These are phyloP conservation scores for Euphrasia confusa DNA, from an alignment of 257 asterid genomes.

Conservation along the genomic window DNA sequence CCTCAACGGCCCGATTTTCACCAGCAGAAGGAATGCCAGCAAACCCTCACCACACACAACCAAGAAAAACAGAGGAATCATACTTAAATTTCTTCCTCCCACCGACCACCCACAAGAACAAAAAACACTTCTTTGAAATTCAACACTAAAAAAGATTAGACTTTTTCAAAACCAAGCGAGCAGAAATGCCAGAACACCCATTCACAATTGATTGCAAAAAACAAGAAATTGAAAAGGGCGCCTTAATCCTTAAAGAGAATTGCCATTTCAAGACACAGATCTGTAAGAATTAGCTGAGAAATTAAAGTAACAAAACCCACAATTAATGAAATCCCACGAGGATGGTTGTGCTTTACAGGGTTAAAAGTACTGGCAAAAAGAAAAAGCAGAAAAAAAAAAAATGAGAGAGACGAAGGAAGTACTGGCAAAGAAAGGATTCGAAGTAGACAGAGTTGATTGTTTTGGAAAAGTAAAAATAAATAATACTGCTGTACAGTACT, in stretches of 20 bases:
- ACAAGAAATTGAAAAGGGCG: neutral
- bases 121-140: slow-evolving; percentile 3
- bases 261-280: slow-evolving; percentile 14
- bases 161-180: neutral
- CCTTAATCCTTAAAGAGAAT: neutral
- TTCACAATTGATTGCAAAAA: neutral
- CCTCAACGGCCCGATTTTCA: slow-evolving; percentile 87
- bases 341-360: slow-evolving; percentile 13
- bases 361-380: neutral
- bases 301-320: neutral
- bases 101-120: neutral
- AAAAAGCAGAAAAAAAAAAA: slow-evolving; percentile 8
- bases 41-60: slow-evolving; percentile 72
- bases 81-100: slow-evolving; percentile 24
- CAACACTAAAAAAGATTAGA: neutral
- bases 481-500: too few species aligned
- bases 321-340: slow-evolving; percentile 10
- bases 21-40: slow-evolving; percentile 76
- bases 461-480: too few species aligned
- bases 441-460: too few species aligned
- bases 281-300: slow-evolving; percentile 14
- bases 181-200: neutral
- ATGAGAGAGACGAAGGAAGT: neutral
- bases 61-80: slow-evolving; percentile 82
- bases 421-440: neutral